Evolutionary conservation across 495 filamentous ascomycete species (phyloP), one percentile per base, ranked within the genome.

Genomic region (Pyrenula aspistea): DNA sequence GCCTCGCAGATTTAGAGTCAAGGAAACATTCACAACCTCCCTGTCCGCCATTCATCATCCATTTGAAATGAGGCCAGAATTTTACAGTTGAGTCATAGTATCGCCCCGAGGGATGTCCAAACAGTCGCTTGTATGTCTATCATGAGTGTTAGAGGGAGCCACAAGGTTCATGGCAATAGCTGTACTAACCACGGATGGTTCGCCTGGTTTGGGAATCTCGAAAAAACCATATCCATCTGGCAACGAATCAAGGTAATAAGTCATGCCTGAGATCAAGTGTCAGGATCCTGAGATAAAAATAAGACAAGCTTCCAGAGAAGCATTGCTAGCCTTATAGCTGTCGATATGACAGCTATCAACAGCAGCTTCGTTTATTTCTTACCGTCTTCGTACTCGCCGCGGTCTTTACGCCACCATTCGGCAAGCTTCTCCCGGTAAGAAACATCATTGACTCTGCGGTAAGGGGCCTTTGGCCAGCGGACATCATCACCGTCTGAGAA

Each of bases 11-110:
- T 2, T 3, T 55, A 8, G 24, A 10, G 59, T 48, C 75, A 76
- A 74, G 58, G 36, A 64, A 48, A 65, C 73, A 76, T 52, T 65
- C 22, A 51, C 75, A 78, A 4, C 58, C 59, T 1, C 61, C 65
- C 2, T 55, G 50, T 24, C 63, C 62, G 55, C 77, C 67, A 4
- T 71, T 74, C 76, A 83, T 81, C 22, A 85, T 61, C 66, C 73
- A 72, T 51, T 65, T 67, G 64, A 84, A 84, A 58, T 86, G 83
- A 0, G 75, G 74, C 24, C 74, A 81, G 64, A 84, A 85, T 3
- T 72, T 63, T 3, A 68, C 65, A 0, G 75, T 69, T 0, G 81
- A 83, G 31, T 77, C 66, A 49, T 78, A 84, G 36, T 65, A 71
- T 24, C 66, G 60, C 2, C 75, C 74, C 25, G 66, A 67, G 0